These are phyloP conservation scores for Ambrosia hybrid DNA, from an alignment of 140 eudicot species.

Conservation along the genomic window DNA sequence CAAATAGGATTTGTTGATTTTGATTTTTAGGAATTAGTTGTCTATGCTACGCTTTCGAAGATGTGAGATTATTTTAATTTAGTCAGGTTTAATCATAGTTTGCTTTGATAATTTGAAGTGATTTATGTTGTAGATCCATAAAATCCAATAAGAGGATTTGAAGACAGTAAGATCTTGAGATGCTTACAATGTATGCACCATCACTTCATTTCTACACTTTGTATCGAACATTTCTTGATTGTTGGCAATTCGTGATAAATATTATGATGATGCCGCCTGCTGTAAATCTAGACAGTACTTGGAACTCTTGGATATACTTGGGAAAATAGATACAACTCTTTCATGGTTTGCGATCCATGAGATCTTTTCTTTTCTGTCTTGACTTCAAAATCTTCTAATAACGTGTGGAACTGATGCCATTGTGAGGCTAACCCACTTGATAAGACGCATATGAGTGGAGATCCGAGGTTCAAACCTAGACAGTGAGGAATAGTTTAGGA, in stretches of 20 bases:
- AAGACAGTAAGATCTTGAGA: neutral
- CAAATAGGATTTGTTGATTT: slow-evolving; percentile 18
- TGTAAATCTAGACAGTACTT: neutral
- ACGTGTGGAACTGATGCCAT: no score
- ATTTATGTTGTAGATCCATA: neutral
- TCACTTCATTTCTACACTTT: no score
- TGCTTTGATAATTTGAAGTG: neutral
- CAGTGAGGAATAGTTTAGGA: no score
- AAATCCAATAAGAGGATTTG: neutral
- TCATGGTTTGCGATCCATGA: no score
- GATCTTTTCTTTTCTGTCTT: no score
- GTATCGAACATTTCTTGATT: neutral
- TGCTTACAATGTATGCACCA: no score
- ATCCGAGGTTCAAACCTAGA: no score
- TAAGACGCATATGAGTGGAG: no score
- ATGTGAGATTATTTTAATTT: neutral
- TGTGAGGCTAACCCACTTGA: no score
- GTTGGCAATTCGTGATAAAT: neutral
- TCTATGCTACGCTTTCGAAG: slow-evolving; percentile 1
- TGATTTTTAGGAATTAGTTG: slow-evolving; percentile 10
- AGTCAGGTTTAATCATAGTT: neutral
- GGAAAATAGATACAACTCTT: no score
- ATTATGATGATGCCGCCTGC: neutral
- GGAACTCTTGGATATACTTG: no score
- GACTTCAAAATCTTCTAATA: no score